Evolutionary conservation across 495 filamentous ascomycete species (phyloP), one percentile per base, ranked within the genome.

Genomic region (Rhypophila decipiens): DNA sequence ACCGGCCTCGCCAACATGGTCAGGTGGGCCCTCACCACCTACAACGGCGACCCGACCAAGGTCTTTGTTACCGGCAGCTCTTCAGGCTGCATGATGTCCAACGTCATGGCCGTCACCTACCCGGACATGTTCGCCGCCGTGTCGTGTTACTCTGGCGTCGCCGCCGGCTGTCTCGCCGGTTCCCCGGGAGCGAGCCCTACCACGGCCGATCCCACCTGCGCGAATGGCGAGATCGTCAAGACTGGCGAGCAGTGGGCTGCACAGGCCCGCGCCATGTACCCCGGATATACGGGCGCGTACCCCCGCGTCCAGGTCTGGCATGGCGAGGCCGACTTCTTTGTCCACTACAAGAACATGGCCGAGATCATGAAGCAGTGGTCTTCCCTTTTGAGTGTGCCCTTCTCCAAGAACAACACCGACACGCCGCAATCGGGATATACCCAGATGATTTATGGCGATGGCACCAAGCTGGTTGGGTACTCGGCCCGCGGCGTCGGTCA

Each of bases 51-150:
- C 52, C 49, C 66, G 0, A 50, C 54, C 44, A 70, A 66, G 38
- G 61, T 77, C 27, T 78, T 65, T 36, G 69, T 69, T 15, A 71
- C 65, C 7, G 74, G 73, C 24, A 64, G 60, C 3, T 72, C 67
- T 5, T 77, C 75, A 0, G 75, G 73, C 0, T 72, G 66, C 38
- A 76, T 75, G 69, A 78, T 78, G 74, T 70, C 73, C 39, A 70
- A 70, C 42, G 63, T 67, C 38, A 57, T 70, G 34, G 48, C 53
- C 23, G 65, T 56, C 15, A 50, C 52, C 20, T 68, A 69, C 44
- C 66, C 70, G 4, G 70, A 73, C 27, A 21, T 73, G 2, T 66
- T 72, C 53, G 56, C 52, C 8, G 67, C 63, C 3, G 67, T 57
- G 4, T 65, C 69, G 3, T 67, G 56, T 47, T 73, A 68, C 46